Evolutionary conservation across 257 asterid species (phyloP), one percentile per base, ranked within the genome.

Genomic region (Penstemon barbatus): DNA sequence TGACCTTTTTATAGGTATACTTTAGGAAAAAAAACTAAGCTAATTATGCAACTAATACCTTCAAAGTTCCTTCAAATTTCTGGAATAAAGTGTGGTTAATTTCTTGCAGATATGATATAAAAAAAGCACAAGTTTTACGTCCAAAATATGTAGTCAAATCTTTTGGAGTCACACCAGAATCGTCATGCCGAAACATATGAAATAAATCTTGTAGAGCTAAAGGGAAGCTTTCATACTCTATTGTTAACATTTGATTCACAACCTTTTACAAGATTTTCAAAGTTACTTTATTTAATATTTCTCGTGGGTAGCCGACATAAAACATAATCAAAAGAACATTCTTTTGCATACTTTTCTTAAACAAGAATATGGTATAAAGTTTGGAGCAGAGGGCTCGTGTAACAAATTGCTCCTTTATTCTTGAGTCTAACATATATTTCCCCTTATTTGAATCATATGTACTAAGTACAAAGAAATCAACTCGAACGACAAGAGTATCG

Each of bases 371-470:
- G 97, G 73, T 91, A 91, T 80, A 91, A 60, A 64, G 99, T 94
- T 82, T 91, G 99, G 59, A 94, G 91, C 57, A 94, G 90, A 71
- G 99, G 90, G 79, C 90, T 93, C 96, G 91, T 88, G 83, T 93
- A 93, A 73, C 97, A 94, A 55, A 97, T 94, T 63, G 99, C 97
- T 66, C 99, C 99, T 80, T 94, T 97, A 75, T 93, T 93, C 87
- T 94, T 94, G 64, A 94, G 92, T 71, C 99, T 97, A 80, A 94
- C 99, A 68, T 70, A 91, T 68, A 97, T 97, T 3, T 93, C 79
- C 89, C 96, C 75, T 94, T 91, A 83, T 91, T 94, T 38, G 99
- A 91, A 86, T 94, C 99, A 77, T 91, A 88, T 52, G 97, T 87
- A 84, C 89, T 91, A 48, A 92, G 96, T 51, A 94, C 96, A 57